phyloP scores from a whole-genome alignment of 257 asterid genomes.

The Solanum paucissectum region DNA sequence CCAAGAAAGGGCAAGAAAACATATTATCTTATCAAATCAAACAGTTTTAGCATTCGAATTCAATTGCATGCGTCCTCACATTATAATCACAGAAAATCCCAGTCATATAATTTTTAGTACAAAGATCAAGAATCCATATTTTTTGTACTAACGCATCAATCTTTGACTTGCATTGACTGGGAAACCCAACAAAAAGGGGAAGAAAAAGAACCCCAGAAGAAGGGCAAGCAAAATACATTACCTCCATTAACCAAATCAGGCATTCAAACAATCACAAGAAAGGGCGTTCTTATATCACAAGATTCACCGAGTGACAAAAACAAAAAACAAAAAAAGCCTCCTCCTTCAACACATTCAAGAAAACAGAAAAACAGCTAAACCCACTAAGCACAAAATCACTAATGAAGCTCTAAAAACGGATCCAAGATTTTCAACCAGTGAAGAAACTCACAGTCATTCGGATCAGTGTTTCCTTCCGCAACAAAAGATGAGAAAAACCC shows the following conservation, averaged over 20 bases:
- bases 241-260: neutral
- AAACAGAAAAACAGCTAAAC: neutral
- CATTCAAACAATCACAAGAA: neutral
- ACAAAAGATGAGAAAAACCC: constrained; percentile 10
- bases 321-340: neutral
- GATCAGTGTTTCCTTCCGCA: constrained; percentile 47
- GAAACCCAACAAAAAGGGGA: neutral
- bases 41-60: neutral
- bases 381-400: neutral
- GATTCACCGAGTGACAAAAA: neutral
- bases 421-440: neutral
- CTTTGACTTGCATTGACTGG: constrained; percentile 8
- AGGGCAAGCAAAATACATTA: neutral
- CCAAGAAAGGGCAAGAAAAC: neutral
- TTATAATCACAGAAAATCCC: neutral
- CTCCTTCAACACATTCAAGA: neutral
- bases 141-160: neutral
- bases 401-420: neutral
- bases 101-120: neutral
- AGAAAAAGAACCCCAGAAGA: neutral
- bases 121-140: neutral
- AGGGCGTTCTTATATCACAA: neutral
- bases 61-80: neutral
- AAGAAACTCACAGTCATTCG: constrained; percentile 46
- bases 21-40: neutral